Percentiles rank a stretch among this genome's conserved stretches.
These are phyloP conservation scores for Multifurca ochricompacta DNA, from an alignment of 768 basidiomycete genomes.

Conservation along the genomic window DNA sequence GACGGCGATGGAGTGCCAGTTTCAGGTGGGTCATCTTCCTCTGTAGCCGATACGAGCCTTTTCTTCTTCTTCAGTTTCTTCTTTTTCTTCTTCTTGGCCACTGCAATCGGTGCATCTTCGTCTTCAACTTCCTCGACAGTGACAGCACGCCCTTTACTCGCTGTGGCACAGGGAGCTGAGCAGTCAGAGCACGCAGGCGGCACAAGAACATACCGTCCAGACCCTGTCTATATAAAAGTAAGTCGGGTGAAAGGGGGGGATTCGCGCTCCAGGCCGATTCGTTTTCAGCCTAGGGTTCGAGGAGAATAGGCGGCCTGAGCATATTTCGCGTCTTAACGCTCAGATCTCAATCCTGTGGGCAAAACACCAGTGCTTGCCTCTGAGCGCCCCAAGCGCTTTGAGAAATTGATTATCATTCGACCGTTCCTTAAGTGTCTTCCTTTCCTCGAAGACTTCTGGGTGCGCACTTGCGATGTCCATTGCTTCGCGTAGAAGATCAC, in stretches of 20 bases:
- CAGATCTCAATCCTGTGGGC: neutral
- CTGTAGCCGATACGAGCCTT: slow-evolving; percentile 27
- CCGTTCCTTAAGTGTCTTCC: slow-evolving; percentile 37
- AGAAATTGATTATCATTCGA: slow-evolving; percentile 71
- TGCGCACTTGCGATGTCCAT: slow-evolving; percentile 58
- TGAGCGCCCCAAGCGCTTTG: slow-evolving; percentile 63
- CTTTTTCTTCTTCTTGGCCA: slow-evolving; percentile 60
- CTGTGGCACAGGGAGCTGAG: neutral
- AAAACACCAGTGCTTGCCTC: slow-evolving; percentile 40
- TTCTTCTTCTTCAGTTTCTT: slow-evolving; percentile 72
- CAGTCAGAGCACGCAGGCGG: neutral
- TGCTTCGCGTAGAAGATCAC: slow-evolving; percentile 57
- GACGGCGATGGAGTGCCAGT: slow-evolving; percentile 21
- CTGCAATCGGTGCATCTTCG: slow-evolving; percentile 41
- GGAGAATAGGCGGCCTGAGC: slow-evolving; percentile 57
- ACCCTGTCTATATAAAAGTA: neutral
- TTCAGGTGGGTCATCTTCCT: slow-evolving; percentile 16
- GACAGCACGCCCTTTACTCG: slow-evolving; percentile 33
- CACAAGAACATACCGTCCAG: neutral
- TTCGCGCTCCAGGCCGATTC: slow-evolving; percentile 3
- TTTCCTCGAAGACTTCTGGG: slow-evolving; percentile 50
- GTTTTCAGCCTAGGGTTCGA: slow-evolving; percentile 12
- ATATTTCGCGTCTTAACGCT: neutral
- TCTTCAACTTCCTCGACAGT: slow-evolving; percentile 72
- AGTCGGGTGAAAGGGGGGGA: neutral